Evolutionary conservation across 2,329 filamentous ascomycete species (phyloP).

Genomic region (Fusarium decemcellulare): DNA sequence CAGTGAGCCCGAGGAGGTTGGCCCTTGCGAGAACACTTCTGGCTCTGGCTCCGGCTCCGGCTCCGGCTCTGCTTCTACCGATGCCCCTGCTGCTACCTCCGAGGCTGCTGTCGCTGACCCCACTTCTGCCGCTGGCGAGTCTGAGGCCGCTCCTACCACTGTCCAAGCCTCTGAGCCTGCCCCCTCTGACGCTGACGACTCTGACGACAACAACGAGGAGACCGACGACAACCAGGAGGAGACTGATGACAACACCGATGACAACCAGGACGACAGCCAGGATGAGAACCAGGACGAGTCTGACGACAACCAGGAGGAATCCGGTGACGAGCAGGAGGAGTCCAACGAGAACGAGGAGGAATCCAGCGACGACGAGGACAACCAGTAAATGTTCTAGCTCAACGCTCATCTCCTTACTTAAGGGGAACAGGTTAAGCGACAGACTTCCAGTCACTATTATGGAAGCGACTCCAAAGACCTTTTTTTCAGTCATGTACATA

Average conservation of each 20-base stretch:
- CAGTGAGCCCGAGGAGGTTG: conserved; percentile 44
- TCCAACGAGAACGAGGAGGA: conserved; percentile 3
- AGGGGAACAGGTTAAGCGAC: neutral
- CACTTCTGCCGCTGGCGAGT: neutral
- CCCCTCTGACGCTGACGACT: conserved; percentile 4
- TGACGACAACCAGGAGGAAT: conserved; percentile 6
- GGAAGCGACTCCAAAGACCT: neutral
- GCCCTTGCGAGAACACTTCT: conserved; percentile 31
- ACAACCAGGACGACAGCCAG: neutral
- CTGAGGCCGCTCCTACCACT: neutral
- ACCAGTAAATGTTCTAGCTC: neutral
- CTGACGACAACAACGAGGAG: conserved; percentile 10
- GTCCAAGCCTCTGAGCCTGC: neutral
- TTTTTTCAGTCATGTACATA: conserved; percentile 6
- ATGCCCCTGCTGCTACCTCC: conserved; percentile 19
- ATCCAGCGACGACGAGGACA: conserved; percentile 14
- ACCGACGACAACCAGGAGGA: conserved; percentile 17
- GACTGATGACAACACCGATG: conserved; percentile 2
- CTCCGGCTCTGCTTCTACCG: conserved; percentile 14
- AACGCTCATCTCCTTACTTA: neutral
- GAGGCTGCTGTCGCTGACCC: neutral
- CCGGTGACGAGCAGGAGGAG: conserved; percentile 14
- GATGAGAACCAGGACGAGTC: conserved; percentile 1
- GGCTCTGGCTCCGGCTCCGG: conserved; percentile 10
- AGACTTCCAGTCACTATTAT: neutral